Evolutionary conservation across 768 basidiomycete genomes (phyloP), one percentile per base, ranked within the genome.

Genomic region (Naganishia randhawae): DNA sequence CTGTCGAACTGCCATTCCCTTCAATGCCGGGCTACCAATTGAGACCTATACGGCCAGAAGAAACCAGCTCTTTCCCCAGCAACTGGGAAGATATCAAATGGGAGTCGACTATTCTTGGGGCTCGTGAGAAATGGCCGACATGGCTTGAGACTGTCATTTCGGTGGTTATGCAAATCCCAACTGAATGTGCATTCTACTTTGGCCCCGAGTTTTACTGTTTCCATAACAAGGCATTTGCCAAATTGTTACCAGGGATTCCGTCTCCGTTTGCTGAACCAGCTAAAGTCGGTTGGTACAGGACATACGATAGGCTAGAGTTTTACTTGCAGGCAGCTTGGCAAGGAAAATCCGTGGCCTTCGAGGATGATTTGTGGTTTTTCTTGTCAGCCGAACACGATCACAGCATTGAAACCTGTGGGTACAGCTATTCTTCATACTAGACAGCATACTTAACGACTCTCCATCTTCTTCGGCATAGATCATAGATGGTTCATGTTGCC

Each of bases 231-330:
- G 57, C 57, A 29, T 61, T 61, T 19, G 57, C 57, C 25, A 61
- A 61, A 22, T 27, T 61, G 35, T 39, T 61, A 13, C 57, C 57
- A 1, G 57, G 57, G 25, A 39, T 41, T 27, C 57, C 57, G 14
- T 61, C 57, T 3, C 57, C 57, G 16, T 61, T 61, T 42, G 57
- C 35, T 22, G 57, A 61, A 61, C 57, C 57, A 39, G 57, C 57
- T 25, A 61, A 61, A 39, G 57, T 61, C 16, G 57, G 57, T 10
- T 61, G 57, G 57, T 61, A 61, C 39, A 61, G 57, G 57, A 61
- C 57, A 22, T 61, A 27, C 39, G 57, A 61, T 42, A 25, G 57
- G 29, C 25, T 61, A n/a, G 57, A 61, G 17, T 61, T 61, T 25
- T 61, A 61, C 25, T 29, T 61, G 22, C 2, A 39, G 57, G n/a